Base-by-base conservation (phyloP, 2,329 filamentous ascomycete genomes). In the Ilyonectria destructans region DNA sequence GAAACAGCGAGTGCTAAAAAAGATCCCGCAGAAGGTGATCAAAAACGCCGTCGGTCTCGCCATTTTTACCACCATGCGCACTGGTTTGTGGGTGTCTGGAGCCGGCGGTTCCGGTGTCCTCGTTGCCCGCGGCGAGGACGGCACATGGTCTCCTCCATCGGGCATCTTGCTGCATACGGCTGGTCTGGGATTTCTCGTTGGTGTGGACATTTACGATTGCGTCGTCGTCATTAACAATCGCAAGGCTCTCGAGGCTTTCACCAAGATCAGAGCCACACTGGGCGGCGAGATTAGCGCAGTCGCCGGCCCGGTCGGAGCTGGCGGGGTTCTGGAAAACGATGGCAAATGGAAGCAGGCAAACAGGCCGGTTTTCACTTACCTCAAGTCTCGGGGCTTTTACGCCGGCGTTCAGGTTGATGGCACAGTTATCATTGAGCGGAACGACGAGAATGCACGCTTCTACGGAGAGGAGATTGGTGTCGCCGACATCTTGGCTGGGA, bases 381-480 rank as follows among this genome's bases (percentile, higher is more conserved):
- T 97, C 81, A 97, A 97, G 82, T 95, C 92, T 59, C 88, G 94
- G 61, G 95, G 95, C 1, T 90, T 97, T 71, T 97, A 96, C 75
- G 94, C 93, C 1, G 94, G 94, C 19, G 89, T 97, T 1, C 93
- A 96, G 75, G 87, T 97, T 19, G 94, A 97, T 76, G 95, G 95
- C 21, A 97, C 94, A 0, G 88, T 97, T 15, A 87, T 97, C 57
- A 93, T 96, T 51, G 93, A 96, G 79, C 88, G 95, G 37, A 91
- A 88, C 1, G 93, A 95, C 70, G 95, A 96, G 77, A 97, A 97
- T 75, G 92, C 93, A 62, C 88, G 89, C 8, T 97, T 97, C 77
- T 97, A 97, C 78, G 91, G 91, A 12, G 86, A 93, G 21, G 73
- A 77, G 26, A 77, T 88, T 19, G 72, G 81, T 0, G 85, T 84